Evolutionary conservation across 1,139 yeast genomes (phyloP).

Genomic region (Candida pseudoviswanathii): DNA sequence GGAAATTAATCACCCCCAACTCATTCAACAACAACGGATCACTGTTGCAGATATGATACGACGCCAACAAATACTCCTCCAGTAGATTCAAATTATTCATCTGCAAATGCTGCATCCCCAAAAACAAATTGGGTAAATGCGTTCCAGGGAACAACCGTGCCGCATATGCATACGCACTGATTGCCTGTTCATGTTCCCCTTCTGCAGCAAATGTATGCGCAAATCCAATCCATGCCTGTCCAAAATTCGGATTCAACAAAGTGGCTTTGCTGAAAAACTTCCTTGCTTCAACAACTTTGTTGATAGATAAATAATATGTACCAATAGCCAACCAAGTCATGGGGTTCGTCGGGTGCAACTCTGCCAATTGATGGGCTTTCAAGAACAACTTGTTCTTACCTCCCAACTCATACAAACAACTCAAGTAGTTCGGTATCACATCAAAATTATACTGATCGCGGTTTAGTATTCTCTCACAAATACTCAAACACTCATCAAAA

Average conservation of each 20-base stretch:
- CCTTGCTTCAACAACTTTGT: slow-evolving; percentile 79
- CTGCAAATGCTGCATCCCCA: slow-evolving; percentile 95
- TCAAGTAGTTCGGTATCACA: slow-evolving; percentile 77
- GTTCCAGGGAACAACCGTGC: slow-evolving; percentile 93
- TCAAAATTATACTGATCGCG: slow-evolving; percentile 72
- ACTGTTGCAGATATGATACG: slow-evolving; percentile 74
- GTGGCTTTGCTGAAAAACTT: slow-evolving; percentile 89
- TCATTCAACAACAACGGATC: slow-evolving; percentile 92
- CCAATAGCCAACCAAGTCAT: slow-evolving; percentile 95
- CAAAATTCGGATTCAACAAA: slow-evolving; percentile 83
- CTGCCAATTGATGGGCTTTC: slow-evolving; percentile 85
- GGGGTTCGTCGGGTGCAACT: slow-evolving; percentile 77
- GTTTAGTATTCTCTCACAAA: slow-evolving; percentile 67
- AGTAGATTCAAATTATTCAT: slow-evolving; percentile 83
- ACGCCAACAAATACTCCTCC: slow-evolving; percentile 78
- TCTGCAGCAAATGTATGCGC: slow-evolving; percentile 98
- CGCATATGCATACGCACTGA: slow-evolving; percentile 95
- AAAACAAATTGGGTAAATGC: slow-evolving; percentile 83
- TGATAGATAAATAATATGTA: slow-evolving; percentile 78
- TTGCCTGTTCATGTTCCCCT: slow-evolving; percentile 98
- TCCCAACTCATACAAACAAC: slow-evolving; percentile 84
- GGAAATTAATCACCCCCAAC: slow-evolving; percentile 86
- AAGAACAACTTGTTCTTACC: slow-evolving; percentile 80
- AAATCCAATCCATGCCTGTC: slow-evolving; percentile 98
- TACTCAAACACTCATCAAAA: slow-evolving; percentile 70